phyloP scores from a whole-genome alignment of 495 filamentous ascomycete genomes.

The Hyaloscypha finlandica region DNA sequence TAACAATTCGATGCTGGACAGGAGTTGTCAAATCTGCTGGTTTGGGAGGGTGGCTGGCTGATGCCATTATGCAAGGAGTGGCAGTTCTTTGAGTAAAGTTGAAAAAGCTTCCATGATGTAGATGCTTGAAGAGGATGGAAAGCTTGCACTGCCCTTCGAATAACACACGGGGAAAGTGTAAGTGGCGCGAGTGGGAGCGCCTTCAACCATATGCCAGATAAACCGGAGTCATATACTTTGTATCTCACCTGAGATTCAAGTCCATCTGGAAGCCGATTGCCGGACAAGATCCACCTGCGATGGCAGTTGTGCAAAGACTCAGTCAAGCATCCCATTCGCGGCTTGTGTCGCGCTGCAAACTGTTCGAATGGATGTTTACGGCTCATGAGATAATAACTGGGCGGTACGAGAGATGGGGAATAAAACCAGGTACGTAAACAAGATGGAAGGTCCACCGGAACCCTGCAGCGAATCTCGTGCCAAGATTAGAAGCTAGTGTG shows the following conservation, averaged over 20 bases:
- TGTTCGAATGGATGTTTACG: neutral
- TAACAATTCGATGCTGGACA: conserved; percentile 56
- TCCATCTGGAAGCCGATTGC: too few relatives aligned
- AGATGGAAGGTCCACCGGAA: neutral
- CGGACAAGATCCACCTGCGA: neutral
- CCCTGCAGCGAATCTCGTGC: conserved; percentile 1
- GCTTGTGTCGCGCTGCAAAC: neutral
- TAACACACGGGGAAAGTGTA: too few relatives aligned
- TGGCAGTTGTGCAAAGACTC: neutral
- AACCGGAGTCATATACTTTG: too few relatives aligned
- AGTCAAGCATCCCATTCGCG: neutral
- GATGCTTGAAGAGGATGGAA: neutral
- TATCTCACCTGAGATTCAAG: too few relatives aligned
- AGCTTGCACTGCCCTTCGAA: neutral
- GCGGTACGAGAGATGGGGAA: neutral
- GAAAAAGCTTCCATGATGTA: conserved; percentile 19
- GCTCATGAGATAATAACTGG: conserved; percentile 19
- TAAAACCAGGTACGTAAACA: neutral
- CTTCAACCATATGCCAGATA: too few relatives aligned
- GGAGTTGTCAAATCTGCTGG: conserved; percentile 58
- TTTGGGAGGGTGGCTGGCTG: conserved; percentile 51
- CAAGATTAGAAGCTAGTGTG: neutral
- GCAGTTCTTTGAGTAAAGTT: conserved; percentile 36
- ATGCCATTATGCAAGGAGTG: conserved; percentile 44
- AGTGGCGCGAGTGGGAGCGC: neutral